Base-by-base conservation (phyloP, 2,329 filamentous ascomycete species). In the Fusarium euwallaceae region DNA sequence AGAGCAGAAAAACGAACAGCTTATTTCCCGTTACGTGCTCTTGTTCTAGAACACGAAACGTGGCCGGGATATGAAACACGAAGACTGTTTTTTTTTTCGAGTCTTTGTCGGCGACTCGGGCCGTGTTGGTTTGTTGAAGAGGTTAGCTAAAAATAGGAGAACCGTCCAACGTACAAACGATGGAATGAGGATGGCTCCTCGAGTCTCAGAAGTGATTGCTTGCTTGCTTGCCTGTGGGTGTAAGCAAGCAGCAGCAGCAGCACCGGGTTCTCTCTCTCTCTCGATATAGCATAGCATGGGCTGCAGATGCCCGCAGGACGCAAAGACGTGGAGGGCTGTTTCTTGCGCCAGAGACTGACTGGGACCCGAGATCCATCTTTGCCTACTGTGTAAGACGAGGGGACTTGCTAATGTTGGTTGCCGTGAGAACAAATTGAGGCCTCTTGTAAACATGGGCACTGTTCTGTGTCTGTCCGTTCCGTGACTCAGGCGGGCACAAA, bases 291-390 rank as follows among this genome's bases (percentile, higher is more conserved):
- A 43, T 39, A 63, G 34, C 20, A 37, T 37, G 61, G 61, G 17
- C 61, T 73, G 71, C 70, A 56, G 58, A 64, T 73, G 66, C 53
- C 70, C 72, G 66, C 70, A 72, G 24, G 55, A 41, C 27, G 39
- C 41, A 27, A 51, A 51, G 39, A 59, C n/a, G 20, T 45, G 55
- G 41, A 61, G 61, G 55, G 32, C 36, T 70, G 34, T 45, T 36
- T 63, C 12, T 45, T 72, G 64, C 34, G 56, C 56, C 34, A 64
- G 55, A 61, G 24, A 27, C 24, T 27, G 24, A 62, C 61, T 73
- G 66, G 66, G 66, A 12, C n/a, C 39, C 39, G 39, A 43, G 39
- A 43, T 43, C 39, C 39, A n/a, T 32, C 8, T 32, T 32, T 32
- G 10, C 29, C 27, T 61, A 24, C 22, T 24, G 12, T 48, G 41